Percentiles rank a stretch among this genome's conserved stretches.
phyloP scores from a whole-genome alignment of 345 rosid species.

The Conringia planisiliqua region DNA sequence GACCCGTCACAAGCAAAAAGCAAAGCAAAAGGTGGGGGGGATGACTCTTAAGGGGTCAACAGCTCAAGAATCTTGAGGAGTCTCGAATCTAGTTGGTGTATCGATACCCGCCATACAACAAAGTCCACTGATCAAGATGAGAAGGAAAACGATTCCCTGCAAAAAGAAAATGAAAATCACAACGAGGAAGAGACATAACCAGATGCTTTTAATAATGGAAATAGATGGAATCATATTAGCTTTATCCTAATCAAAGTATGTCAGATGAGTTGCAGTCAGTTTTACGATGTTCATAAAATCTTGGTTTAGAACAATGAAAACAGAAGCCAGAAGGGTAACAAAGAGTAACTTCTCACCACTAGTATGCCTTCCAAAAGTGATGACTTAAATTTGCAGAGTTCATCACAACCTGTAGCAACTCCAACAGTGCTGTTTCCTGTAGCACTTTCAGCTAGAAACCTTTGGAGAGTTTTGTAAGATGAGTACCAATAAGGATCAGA shows the following conservation, averaged over 20 bases:
- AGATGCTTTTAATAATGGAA: slow-evolving; percentile 7
- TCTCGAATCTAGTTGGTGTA: slow-evolving; percentile 89
- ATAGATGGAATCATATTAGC: not conserved
- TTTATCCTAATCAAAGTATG: not conserved
- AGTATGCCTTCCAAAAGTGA: slow-evolving; percentile 86
- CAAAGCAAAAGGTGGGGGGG: slow-evolving; percentile 24
- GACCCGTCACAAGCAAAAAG: slow-evolving; percentile 25
- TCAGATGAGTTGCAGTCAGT: not conserved
- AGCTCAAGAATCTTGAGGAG: slow-evolving; percentile 81
- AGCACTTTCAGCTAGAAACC: slow-evolving; percentile 77
- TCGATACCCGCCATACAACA: slow-evolving; percentile 99
- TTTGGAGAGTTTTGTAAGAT: slow-evolving; percentile 55
- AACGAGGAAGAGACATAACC: slow-evolving; percentile 15
- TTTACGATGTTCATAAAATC: not conserved
- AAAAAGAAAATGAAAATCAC: slow-evolving; percentile 22
- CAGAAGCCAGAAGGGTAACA: not conserved
- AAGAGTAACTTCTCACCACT: slow-evolving; percentile 53
- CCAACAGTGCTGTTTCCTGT: slow-evolving; percentile 42
- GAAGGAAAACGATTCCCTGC: slow-evolving; percentile 85
- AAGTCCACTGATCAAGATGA: slow-evolving; percentile 86
- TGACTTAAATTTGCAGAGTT: slow-evolving; percentile 84
- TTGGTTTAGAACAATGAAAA: not conserved
- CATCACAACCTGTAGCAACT: slow-evolving; percentile 51
- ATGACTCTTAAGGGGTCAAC: slow-evolving; percentile 19
- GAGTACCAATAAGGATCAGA: slow-evolving; percentile 72